Base-by-base conservation (phyloP, 345 rosid genomes). In the Rubroshorea leprosula region DNA sequence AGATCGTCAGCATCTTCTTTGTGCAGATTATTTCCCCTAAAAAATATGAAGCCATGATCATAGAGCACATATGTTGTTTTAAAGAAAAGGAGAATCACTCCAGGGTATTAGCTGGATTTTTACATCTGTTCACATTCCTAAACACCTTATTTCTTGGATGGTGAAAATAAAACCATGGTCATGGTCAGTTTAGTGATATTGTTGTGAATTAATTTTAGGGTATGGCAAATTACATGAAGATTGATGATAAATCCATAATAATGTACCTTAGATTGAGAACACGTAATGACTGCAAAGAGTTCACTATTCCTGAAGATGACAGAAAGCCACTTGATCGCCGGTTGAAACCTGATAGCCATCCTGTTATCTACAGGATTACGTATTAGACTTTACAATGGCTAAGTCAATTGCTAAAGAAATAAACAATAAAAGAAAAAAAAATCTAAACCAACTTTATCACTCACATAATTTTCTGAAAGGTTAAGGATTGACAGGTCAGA, bases 391-490 rank as follows among this genome's bases (percentile, higher is more conserved):
- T 60, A 27, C 22, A 63, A n/a, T 59, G 58, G 63, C 57, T 41
- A 51, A 29, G 29, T 6, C 54, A 64, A 63, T 38, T 45, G 43
- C 51, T 41, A 39, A 51, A 65, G 18, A 49, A 49, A 27, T 46
- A 58, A 57, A 43, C 54, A 21, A 23, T 61, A 27, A 54, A 19
- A 20, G 47, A 39, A 26, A 25, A 61, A 52, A 54, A 20, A 17
- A 52, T 29, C 38, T 29, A 20, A 14, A 27, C 39, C 26, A 51
- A 80, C 44, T 49, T 55, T 67, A 62, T 61, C 57, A 64, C 87
- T 57, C 68, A 89, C 98, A 60, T 72, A 64, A 72, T 92, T 92
- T 29, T 85, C 95, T 45, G 98, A 92, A 64, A 92, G 86, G 60
- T 89, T 90, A 43, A 92, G 89, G 66, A 57, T 56, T 20, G 86